A percentile compares a stretch with the other conserved stretches of the same genome.
These are phyloP conservation scores for Trichoderma reesei DNA, from an alignment of 495 filamentous ascomycete species.

Conservation along the genomic window DNA sequence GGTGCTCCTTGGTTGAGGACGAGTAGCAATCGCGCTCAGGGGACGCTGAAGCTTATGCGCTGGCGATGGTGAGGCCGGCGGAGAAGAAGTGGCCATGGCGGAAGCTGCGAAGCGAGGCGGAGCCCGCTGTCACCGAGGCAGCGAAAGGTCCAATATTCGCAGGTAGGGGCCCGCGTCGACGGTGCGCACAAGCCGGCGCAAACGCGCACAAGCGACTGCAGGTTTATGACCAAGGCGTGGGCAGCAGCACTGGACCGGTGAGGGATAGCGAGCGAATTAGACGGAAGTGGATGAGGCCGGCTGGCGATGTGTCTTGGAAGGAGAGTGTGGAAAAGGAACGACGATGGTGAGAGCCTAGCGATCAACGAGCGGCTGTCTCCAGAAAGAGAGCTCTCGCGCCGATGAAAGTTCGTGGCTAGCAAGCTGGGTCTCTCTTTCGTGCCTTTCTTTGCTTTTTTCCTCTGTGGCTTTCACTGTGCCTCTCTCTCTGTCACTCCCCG, in stretches of 20 bases:
- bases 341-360: not conserved
- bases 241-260: not conserved
- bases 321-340: not conserved
- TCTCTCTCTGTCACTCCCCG: not conserved
- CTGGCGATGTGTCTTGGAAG: not conserved
- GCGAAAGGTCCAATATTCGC: not conserved
- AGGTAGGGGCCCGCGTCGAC: not conserved
- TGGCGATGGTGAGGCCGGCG: conserved; percentile 41
- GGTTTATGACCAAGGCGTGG: not conserved
- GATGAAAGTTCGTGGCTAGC: not conserved
- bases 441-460: not conserved
- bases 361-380: not conserved
- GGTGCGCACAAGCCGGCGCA: conserved; percentile 5
- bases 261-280: not conserved
- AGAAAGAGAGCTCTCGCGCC: not conserved
- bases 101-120: conserved; percentile 13
- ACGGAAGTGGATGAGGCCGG: not conserved
- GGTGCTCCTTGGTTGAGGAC: conserved; percentile 62
- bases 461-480: not conserved
- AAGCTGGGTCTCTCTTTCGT: not conserved
- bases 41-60: conserved; percentile 48
- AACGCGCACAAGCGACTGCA: not conserved
- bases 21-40: conserved; percentile 69
- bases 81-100: conserved; percentile 48
- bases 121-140: conserved; percentile 5